phyloP scores from a whole-genome alignment of 139 green algal genomes.

The Chlorella sp. region DNA sequence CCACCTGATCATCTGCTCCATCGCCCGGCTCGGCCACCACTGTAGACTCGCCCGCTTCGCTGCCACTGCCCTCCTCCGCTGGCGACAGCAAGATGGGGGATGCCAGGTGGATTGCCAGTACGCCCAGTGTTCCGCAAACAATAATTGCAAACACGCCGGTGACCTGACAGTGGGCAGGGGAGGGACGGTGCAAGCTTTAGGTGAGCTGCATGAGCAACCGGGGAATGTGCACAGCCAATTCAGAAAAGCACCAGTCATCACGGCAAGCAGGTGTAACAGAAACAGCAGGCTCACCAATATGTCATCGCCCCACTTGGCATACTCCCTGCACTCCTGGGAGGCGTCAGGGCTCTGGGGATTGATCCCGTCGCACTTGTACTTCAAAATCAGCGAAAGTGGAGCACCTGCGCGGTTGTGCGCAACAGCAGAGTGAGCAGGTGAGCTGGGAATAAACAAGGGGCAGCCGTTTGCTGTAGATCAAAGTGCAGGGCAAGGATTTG shows the following conservation, averaged over 20 bases:
- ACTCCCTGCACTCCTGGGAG: constrained; percentile 33
- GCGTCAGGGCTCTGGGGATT: too few relatives aligned
- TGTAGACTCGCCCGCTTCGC: not conserved
- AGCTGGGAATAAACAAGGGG: not conserved
- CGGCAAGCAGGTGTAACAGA: not conserved
- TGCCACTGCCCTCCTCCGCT: not conserved
- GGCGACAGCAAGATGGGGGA: constrained; percentile 52
- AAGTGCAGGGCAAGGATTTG: not conserved
- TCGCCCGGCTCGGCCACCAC: not conserved
- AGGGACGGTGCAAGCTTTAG: not conserved
- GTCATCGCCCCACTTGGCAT: constrained; percentile 58
- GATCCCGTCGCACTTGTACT: constrained; percentile 14
- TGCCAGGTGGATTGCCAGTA: constrained; percentile 56
- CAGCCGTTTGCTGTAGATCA: not conserved
- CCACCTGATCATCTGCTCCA: not conserved
- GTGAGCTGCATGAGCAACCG: too few relatives aligned
- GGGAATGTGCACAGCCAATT: too few relatives aligned
- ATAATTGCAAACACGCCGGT: constrained; percentile 81
- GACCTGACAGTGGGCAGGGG: not conserved
- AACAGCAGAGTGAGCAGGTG: too few relatives aligned
- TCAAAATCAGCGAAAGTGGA: constrained; percentile 55
- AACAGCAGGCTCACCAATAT: constrained; percentile 51
- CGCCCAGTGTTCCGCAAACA: constrained; percentile 72
- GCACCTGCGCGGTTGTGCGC: constrained; percentile 15
- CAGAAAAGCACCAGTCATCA: too few relatives aligned